A percentile compares a stretch with the other conserved stretches of the same genome.
Conservation (phyloP, 2,329 filamentous ascomycete genomes). For the Pestalotiopsis sp. region DNA sequence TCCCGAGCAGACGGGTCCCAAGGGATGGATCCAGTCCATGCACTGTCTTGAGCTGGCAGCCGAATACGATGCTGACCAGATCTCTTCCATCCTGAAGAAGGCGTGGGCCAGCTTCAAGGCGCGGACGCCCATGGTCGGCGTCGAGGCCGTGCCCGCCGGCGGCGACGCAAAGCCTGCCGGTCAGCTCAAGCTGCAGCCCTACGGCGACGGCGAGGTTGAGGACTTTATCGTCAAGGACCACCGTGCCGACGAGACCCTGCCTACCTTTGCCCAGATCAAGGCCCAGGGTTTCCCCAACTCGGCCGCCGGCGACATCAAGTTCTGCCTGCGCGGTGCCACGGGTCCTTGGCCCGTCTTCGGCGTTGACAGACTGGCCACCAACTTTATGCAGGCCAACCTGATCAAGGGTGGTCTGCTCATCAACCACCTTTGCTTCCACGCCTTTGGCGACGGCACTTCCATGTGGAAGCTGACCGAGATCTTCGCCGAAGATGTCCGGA, state of each 20-base stretch:
- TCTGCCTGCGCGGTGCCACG: constrained; percentile 25
- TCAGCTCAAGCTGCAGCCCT: constrained; percentile 1
- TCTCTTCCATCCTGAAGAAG: constrained; percentile 7
- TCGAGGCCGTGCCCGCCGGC: constrained; percentile 9
- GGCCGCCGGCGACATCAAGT: constrained; percentile 23
- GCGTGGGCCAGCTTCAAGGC: constrained; percentile 13
- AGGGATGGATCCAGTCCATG: constrained; percentile 15
- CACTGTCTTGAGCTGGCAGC: constrained; percentile 12
- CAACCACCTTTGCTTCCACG: constrained; percentile 31
- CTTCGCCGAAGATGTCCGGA: constrained; percentile 38
- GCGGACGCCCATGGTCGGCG: constrained; percentile 10
- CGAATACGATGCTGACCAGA: constrained; percentile 13
- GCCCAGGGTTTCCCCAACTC: constrained; percentile 27
- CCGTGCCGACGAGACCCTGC: constrained; percentile 1
- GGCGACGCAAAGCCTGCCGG: constrained; percentile 5
- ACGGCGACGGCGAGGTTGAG: constrained; percentile 11
- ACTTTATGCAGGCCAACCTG: constrained; percentile 32
- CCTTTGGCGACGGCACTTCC: constrained; percentile 35
- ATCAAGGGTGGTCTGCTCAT: constrained; percentile 31
- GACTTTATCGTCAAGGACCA: constrained; percentile 12
- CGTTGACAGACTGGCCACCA: constrained; percentile 18
- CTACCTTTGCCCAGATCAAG: constrained; percentile 27
- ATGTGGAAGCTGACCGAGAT: constrained; percentile 34
- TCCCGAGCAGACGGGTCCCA: constrained; percentile 14
- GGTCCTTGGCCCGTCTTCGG: constrained; percentile 1